Evolutionary conservation across 345 rosid species (phyloP).

Genomic region (Rhizophora apiculata): DNA sequence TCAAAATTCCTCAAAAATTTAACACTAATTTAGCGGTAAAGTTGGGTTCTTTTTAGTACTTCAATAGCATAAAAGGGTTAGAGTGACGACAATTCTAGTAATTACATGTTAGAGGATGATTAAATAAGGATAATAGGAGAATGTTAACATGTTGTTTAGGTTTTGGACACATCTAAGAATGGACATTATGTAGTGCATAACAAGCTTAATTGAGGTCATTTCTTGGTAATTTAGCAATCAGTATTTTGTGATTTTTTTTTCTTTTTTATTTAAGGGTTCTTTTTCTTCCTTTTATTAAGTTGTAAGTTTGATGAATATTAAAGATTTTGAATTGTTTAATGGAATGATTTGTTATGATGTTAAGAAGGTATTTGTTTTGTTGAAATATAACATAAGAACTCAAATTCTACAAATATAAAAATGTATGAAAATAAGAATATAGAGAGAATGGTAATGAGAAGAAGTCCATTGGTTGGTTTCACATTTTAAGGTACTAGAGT

Average conservation of each 20-base stretch:
- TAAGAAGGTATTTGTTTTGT: no score
- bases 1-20: neutral
- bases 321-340: no score
- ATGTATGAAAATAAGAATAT: no score
- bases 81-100: constrained; percentile 50
- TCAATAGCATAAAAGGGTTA: constrained; percentile 61
- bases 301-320: no score
- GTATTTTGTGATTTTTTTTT: constrained; percentile 30
- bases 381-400: no score
- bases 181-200: constrained; percentile 76
- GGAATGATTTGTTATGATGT: no score
- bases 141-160: constrained; percentile 82
- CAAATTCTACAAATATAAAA: no score
- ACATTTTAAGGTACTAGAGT: no score
- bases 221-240: constrained; percentile 86
- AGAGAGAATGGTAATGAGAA: no score
- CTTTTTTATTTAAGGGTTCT: no score
- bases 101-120: constrained; percentile 82
- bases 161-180: constrained; percentile 79
- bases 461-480: no score
- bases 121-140: constrained; percentile 76
- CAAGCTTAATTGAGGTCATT: constrained; percentile 95
- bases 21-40: neutral
- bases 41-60: neutral
- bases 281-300: no score